Percentiles rank a stretch among this genome's conserved stretches.
Conservation (phyloP, 2,329 filamentous ascomycete species). For the Alternaria sp. region DNA sequence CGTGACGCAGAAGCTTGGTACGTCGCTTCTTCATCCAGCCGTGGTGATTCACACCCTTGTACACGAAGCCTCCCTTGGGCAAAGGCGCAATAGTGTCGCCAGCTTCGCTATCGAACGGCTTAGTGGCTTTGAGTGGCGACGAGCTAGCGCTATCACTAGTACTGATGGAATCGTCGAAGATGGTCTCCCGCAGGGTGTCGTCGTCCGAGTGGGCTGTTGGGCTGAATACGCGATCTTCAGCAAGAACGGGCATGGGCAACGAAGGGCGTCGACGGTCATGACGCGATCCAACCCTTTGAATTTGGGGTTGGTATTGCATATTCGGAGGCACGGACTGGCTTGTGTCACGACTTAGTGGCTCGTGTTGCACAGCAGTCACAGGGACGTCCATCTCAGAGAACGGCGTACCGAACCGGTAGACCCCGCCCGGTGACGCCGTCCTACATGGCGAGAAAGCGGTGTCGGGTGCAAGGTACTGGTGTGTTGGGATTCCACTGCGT, state of each 20-base stretch:
- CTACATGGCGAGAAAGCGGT: conserved; percentile 58
- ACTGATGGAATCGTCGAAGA: conserved; percentile 37
- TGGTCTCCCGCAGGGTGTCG: conserved; percentile 45
- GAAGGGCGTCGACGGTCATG: conserved; percentile 68
- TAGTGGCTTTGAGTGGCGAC: conserved; percentile 44
- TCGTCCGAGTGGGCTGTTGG: conserved; percentile 46
- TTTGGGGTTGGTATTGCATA: conserved; percentile 76
- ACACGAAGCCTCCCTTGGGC: conserved; percentile 50
- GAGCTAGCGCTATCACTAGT: conserved; percentile 38
- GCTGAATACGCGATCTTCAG: conserved; percentile 67
- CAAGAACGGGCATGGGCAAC: conserved; percentile 74
- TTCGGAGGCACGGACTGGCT: conserved; percentile 94
- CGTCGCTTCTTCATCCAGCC: conserved; percentile 96
- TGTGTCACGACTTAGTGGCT: conserved; percentile 77
- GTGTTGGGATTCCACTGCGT: conserved; percentile 35
- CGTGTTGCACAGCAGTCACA: conserved; percentile 74
- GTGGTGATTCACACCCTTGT: conserved; percentile 70
- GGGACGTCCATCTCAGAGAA: conserved; percentile 92
- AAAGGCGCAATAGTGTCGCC: conserved; percentile 36
- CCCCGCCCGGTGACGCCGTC: conserved; percentile 64
- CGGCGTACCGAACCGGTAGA: conserved; percentile 84
- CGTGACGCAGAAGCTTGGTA: conserved; percentile 86
- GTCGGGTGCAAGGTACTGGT: conserved; percentile 43
- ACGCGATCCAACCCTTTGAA: conserved; percentile 57
- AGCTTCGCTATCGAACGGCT: conserved; percentile 30